Evolutionary conservation across 305 asterid genomes (phyloP), one percentile per base, ranked within the genome.

Genomic region (Rubia balearica): DNA sequence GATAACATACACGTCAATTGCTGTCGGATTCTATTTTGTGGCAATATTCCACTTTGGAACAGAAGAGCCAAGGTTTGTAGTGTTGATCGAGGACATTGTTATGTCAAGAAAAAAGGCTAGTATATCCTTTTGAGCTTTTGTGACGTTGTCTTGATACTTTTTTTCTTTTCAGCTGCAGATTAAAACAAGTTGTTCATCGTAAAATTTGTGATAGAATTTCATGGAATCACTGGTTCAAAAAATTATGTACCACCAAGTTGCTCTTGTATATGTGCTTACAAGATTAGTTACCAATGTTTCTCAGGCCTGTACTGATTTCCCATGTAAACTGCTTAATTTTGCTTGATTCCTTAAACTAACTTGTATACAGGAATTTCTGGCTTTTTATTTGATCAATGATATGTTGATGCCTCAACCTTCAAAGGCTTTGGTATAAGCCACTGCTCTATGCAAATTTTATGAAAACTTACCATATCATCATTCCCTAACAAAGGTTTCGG

Each of bases 1-100:
- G 96, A 86, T 92, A 62, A 96, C 98, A 24, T 88, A 83, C 77
- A 65, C 81, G 36, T 90, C 96, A 70, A 90, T 92, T 77, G 82
- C 86, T 74, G 69, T 90, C 17, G 96, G 98, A 65, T 84, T 95
- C 77, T 90, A 87, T 81, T 92, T 92, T 10, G 96, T 88, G 61
- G 79, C 77, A 17, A 45, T n/a, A 67, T 92, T 92, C 77, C 82
- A 81, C 67, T 77, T 92, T 21, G 95, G 98, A 76, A 92, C 95
- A 9, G 82, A 79, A 72, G 98, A 92, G 81, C 98, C 98, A 72
- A 90, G 96, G 96, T 87, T 51, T 17, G 41, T 51, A 16, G 7
- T 51, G 57, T 5, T 46, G 11, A 41, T 41, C 4, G 19, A 48
- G 19, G 55, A 49, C 56, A 49, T 49, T 17, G 6, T 51, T 51